These are phyloP conservation scores for Blepharisma undulans DNA, from an alignment of 169 alveolate species.

Conservation along the genomic window DNA sequence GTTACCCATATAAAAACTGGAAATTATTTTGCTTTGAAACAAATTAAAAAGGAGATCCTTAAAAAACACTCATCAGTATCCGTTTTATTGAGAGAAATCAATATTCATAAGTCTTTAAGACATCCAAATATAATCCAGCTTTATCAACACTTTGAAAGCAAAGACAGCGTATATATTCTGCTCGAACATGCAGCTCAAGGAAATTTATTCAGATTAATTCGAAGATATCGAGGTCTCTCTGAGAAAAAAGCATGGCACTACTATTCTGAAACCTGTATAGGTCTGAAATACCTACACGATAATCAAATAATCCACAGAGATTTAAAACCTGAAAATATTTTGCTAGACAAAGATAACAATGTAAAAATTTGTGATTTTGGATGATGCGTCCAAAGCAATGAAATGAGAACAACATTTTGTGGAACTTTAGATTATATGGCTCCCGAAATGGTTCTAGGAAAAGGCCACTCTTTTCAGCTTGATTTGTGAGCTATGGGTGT, in stretches of 20 bases:
- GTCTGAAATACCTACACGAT: constrained; percentile 81
- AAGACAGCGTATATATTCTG: constrained; percentile 70
- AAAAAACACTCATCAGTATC: constrained; percentile 60
- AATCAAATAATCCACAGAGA: constrained; percentile 68
- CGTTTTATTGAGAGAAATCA: constrained; percentile 81
- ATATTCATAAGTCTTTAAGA: constrained; percentile 75
- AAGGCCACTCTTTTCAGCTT: constrained; percentile 71
- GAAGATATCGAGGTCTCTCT: constrained; percentile 62
- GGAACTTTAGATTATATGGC: constrained; percentile 90
- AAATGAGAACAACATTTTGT: constrained; percentile 80
- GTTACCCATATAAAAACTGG: constrained; percentile 73
- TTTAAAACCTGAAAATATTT: constrained; percentile 69
- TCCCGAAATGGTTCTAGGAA: constrained; percentile 84
- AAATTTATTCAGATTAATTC: constrained; percentile 56
- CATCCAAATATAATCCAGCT: constrained; percentile 76
- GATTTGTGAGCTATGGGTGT: constrained; percentile 88
- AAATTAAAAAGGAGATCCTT: constrained; percentile 67
- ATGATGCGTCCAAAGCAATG: constrained; percentile 70
- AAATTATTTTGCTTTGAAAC: constrained; percentile 81
- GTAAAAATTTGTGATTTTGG: constrained; percentile 81
- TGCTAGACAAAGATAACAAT: constrained; percentile 52
- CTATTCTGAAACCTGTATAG: constrained; percentile 73
- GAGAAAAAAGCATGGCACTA: constrained; percentile 79
- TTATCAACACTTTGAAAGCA: constrained; percentile 76
- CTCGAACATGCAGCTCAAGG: constrained; percentile 75